phyloP scores from a whole-genome alignment of 2,329 filamentous ascomycete genomes.

The Diplodia intermedia region DNA sequence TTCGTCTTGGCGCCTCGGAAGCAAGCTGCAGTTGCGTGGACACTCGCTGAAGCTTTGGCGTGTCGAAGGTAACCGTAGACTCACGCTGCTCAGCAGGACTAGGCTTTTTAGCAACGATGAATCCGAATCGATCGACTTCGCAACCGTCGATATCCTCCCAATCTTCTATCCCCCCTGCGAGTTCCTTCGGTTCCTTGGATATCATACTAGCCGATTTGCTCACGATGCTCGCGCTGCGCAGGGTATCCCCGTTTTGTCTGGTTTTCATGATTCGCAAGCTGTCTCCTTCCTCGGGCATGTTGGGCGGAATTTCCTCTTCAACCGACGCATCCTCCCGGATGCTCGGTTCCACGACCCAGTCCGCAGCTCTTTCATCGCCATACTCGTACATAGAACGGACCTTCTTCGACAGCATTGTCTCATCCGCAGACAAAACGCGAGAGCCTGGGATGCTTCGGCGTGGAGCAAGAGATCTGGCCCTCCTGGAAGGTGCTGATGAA shows the following conservation, averaged over 20 bases:
- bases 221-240: conserved; percentile 39
- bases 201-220: conserved; percentile 45
- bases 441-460: conserved; percentile 37
- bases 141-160: conserved; percentile 66
- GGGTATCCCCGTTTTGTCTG: conserved; percentile 32
- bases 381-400: conserved; percentile 70
- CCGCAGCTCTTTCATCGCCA: conserved; percentile 62
- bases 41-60: conserved; percentile 62
- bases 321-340: conserved; percentile 31
- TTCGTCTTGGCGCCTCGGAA: conserved; percentile 62
- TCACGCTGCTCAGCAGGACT: conserved; percentile 46
- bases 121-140: conserved; percentile 70
- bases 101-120: conserved; percentile 59
- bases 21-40: conserved; percentile 65
- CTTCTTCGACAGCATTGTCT: conserved; percentile 67
- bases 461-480: conserved; percentile 23
- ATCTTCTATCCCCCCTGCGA: conserved; percentile 69
- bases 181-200: conserved; percentile 59
- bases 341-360: conserved; percentile 45
- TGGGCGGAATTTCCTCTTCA: neutral
- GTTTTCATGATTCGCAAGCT: conserved; percentile 14
- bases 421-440: conserved; percentile 67
- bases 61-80: conserved; percentile 43
- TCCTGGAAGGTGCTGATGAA: conserved; percentile 1
- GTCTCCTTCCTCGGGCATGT: conserved; percentile 14